phyloP scores from a whole-genome alignment of 208 protist species.

The Balamuthia mandrillaris region DNA sequence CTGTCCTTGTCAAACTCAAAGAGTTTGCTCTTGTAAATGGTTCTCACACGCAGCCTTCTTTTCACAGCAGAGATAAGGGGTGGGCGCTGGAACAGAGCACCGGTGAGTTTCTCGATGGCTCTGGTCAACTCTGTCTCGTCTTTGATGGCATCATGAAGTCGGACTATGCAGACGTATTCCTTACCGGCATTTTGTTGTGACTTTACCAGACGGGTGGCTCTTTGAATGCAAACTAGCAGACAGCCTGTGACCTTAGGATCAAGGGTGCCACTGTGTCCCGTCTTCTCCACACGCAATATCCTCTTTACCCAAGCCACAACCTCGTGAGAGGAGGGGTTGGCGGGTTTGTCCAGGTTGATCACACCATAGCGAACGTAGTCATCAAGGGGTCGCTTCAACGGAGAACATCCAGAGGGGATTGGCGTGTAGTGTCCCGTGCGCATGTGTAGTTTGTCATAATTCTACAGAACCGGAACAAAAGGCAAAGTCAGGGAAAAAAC shows the following conservation, averaged over 20 bases:
- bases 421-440: conserved; percentile 95
- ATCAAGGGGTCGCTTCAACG: conserved; percentile 91
- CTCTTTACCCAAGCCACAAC: conserved; percentile 99
- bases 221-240: conserved; percentile 98
- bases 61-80: conserved; percentile 97
- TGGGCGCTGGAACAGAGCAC: conserved; percentile 97
- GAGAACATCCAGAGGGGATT: conserved; percentile 90
- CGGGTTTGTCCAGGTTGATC: conserved; percentile 99
- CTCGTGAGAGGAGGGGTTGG: conserved; percentile 99
- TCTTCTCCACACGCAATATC: conserved; percentile 98
- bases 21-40: conserved; percentile 97
- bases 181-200: conserved; percentile 99
- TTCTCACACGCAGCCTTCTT: conserved; percentile 95
- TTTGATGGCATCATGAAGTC: conserved; percentile 90
- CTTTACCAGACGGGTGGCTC: conserved; percentile 99
- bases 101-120: conserved; percentile 94
- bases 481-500: no score
- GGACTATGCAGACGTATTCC: conserved; percentile 97
- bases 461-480: no score
- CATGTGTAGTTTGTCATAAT: conserved; percentile 95
- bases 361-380: conserved; percentile 97
- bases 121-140: conserved; percentile 71
- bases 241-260: conserved; percentile 95
- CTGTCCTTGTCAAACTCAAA: conserved; percentile 97
- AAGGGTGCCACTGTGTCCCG: conserved; percentile 98